Percentiles rank a stretch among this genome's conserved stretches.
phyloP scores from a whole-genome alignment of 2,329 filamentous ascomycete species.

The Botrytis medusae region DNA sequence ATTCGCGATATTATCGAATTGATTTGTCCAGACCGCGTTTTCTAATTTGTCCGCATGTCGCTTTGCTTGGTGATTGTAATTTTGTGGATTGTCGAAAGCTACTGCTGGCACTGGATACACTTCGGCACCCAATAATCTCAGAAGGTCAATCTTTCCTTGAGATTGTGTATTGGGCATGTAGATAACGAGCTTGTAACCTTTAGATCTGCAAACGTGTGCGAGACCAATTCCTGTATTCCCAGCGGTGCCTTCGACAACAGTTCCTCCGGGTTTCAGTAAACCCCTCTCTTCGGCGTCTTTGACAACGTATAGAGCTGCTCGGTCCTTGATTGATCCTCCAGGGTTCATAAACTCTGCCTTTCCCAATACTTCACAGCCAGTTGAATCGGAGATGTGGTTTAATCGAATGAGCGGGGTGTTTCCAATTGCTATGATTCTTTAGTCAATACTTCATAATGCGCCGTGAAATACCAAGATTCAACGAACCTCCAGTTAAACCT shows the following conservation, averaged over 20 bases:
- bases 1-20: conserved; percentile 97
- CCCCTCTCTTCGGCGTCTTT: conserved; percentile 89
- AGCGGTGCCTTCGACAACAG: conserved; percentile 94
- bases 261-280: conserved; percentile 79
- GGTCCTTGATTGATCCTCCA: conserved; percentile 93
- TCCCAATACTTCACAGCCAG: conserved; percentile 89
- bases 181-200: conserved; percentile 93
- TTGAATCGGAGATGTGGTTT: conserved; percentile 83
- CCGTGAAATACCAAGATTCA: neutral
- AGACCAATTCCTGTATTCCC: conserved; percentile 98
- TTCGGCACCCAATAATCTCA: conserved; percentile 87
- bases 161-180: conserved; percentile 99
- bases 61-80: conserved; percentile 96
- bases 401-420: conserved; percentile 94
- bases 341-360: conserved; percentile 99
- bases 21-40: conserved; percentile 97
- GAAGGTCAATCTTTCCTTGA: conserved; percentile 93
- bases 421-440: conserved; percentile 70
- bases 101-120: conserved; percentile 96
- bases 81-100: conserved; percentile 89
- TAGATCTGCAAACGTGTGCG: conserved; percentile 89
- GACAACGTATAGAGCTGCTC: conserved; percentile 90
- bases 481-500: conserved; percentile 65
- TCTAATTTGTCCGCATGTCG: conserved; percentile 83
- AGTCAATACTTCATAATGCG: conserved; percentile 21